Evolutionary conservation across 1,284 basidiomycete genomes (phyloP).

Genomic region (Trichosporon ovoides): DNA sequence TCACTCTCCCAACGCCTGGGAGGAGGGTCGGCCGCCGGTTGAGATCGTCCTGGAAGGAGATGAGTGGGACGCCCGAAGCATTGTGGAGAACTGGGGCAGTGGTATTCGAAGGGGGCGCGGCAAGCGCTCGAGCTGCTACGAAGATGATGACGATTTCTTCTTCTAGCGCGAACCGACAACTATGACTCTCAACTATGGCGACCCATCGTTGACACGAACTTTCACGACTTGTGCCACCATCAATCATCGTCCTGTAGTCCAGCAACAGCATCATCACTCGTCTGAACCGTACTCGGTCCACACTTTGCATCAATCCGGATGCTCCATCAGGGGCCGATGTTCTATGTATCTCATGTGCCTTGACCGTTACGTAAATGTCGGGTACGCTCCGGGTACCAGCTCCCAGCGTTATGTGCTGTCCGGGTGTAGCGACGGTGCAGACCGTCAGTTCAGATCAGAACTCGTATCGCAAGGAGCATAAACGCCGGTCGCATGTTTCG

Average conservation of each 20-base stretch:
- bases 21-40: conserved; percentile 38
- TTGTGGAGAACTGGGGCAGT: conserved; percentile 17
- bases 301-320: too few species aligned
- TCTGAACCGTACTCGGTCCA: neutral
- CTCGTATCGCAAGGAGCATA: too few species aligned
- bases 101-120: conserved; percentile 12
- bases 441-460: too few species aligned
- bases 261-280: neutral
- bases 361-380: conserved; percentile 33
- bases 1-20: conserved; percentile 42
- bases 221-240: neutral
- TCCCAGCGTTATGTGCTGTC: too few species aligned
- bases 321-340: neutral
- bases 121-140: conserved; percentile 3
- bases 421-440: too few species aligned
- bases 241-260: neutral
- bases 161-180: neutral
- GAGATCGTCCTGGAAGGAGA: conserved; percentile 44
- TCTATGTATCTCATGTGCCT: neutral
- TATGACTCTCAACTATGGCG: neutral
- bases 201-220: neutral
- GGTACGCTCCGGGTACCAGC: conserved; percentile 35
- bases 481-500: too few species aligned
- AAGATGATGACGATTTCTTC: conserved; percentile 2
- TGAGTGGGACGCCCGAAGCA: conserved; percentile 39